phyloP scores from a whole-genome alignment of 2,329 filamentous ascomycete species.

The Leptosphaerulina australis region DNA sequence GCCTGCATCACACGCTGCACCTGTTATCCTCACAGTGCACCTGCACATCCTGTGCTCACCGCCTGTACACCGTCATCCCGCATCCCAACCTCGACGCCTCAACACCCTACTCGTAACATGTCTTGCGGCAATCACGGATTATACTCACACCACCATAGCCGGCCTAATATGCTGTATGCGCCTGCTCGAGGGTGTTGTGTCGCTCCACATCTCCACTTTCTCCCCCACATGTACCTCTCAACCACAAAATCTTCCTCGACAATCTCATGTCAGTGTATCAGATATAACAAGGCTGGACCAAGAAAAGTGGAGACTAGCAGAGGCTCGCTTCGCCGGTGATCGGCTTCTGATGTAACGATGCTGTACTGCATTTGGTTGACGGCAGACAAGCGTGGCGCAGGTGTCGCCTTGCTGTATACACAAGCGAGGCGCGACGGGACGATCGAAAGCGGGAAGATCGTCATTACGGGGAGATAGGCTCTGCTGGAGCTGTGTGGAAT shows the following conservation, averaged over 20 bases:
- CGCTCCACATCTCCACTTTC: neutral
- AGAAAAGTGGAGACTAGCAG: slow-evolving; percentile 15
- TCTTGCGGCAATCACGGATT: neutral
- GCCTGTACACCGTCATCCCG: slow-evolving; percentile 10
- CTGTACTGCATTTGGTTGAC: slow-evolving; percentile 6
- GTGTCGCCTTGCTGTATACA: slow-evolving; percentile 11
- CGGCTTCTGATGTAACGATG: slow-evolving; percentile 7
- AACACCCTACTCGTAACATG: slow-evolving; percentile 11
- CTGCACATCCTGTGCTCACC: slow-evolving; percentile 9
- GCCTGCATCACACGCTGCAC: slow-evolving; percentile 6
- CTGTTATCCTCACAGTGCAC: slow-evolving; percentile 1
- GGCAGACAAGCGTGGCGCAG: slow-evolving; percentile 11
- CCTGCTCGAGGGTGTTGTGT: neutral
- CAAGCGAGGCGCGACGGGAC: slow-evolving; percentile 4
- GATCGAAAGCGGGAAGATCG: slow-evolving; percentile 9
- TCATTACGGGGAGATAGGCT: slow-evolving; percentile 5
- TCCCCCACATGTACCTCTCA: slow-evolving; percentile 1
- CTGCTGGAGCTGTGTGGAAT: neutral
- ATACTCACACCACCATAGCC: slow-evolving; percentile 5
- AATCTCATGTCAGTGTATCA: slow-evolving; percentile 8
- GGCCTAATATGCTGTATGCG: slow-evolving; percentile 4
- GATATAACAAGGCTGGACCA: slow-evolving; percentile 6
- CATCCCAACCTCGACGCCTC: slow-evolving; percentile 6
- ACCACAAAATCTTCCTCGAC: neutral
- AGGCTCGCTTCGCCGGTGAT: slow-evolving; percentile 12